Evolutionary conservation across 805 yeast species (phyloP), one percentile per base, ranked within the genome.

Genomic region (Phaffomyces thermotolerans): DNA sequence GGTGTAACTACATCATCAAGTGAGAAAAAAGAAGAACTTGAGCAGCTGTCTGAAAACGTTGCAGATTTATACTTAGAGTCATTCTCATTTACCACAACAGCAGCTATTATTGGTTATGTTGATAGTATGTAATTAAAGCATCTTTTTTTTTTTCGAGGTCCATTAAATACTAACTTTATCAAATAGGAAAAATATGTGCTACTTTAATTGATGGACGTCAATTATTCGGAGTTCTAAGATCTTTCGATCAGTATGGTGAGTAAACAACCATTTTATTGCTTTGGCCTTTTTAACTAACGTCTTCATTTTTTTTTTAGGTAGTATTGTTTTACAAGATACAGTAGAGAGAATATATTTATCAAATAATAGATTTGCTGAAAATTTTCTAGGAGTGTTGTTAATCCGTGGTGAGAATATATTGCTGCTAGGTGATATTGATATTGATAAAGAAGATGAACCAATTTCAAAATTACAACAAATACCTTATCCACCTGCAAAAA

Each of bases 401-500:
- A 82, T 93, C 34, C 83, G 99, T 65, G 99, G 99, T 49, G 99
- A 93, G 63, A 91, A 91, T 56, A 93, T 93, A 8, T 93, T 90
- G 9, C 77, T 90, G 79, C 63, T 93, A 60, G 99, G 98, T 18
- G 97, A 91, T 62, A 76, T 91, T 49, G 96, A 90, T 63, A 84
- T 88, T 49, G 95, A 87, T 58, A 75, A 69, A 49, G 96, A 89
- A 63, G 95, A 85, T 57, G 76, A 68, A 48, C 84, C 84, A 41
- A 64, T 85, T 53, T 71, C 70, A 34, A 63, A 66, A 13, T 70
- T 79, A 62, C 68, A 73, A 49, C 78, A 75, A 58, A 70, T 86
- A 20, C 77, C 76, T 30, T 89, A 77, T 59, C 69, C 67, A 33
- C 75, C 70, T 37, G 95, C 93, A 2, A 78, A 77, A 53, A 53